phyloP scores from a whole-genome alignment of 768 basidiomycete species.

The Xerocomellus chrysenteron region DNA sequence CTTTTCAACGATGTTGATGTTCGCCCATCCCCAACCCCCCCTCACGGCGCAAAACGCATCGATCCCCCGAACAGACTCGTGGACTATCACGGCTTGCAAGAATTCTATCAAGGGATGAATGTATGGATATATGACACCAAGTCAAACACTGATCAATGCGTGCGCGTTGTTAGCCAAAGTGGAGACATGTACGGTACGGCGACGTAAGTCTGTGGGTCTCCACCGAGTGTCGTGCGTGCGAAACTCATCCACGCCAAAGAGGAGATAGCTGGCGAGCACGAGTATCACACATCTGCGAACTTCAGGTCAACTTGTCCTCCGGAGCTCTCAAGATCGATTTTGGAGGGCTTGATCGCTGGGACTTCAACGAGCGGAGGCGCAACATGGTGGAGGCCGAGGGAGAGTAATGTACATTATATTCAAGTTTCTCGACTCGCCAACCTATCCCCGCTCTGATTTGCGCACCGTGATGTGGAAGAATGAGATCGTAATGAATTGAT shows the following conservation, averaged over 20 bases:
- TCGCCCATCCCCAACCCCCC: slow-evolving; percentile 49
- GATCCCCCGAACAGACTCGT: slow-evolving; percentile 56
- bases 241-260: slow-evolving; percentile 37
- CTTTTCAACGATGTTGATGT: slow-evolving; percentile 72
- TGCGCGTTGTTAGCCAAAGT: slow-evolving; percentile 59
- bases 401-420: background rate
- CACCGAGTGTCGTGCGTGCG: background rate
- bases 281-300: slow-evolving; percentile 65
- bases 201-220: slow-evolving; percentile 50
- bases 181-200: slow-evolving; percentile 75
- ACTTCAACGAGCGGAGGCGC: slow-evolving; percentile 57
- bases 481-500: slow-evolving; percentile 21
- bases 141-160: slow-evolving; percentile 67
- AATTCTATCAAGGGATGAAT: slow-evolving; percentile 64
- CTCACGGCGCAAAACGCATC: slow-evolving; percentile 45
- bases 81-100: slow-evolving; percentile 66
- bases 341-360: slow-evolving; percentile 75
- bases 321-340: slow-evolving; percentile 70
- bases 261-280: slow-evolving; percentile 82
- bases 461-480: background rate
- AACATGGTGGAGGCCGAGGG: slow-evolving; percentile 59
- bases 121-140: slow-evolving; percentile 74
- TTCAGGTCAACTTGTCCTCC: slow-evolving; percentile 64
- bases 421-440: background rate
- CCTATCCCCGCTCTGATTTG: background rate